These are phyloP conservation scores for Hymenoscyphus occultus DNA, from an alignment of 2,329 filamentous ascomycete species.

Conservation along the genomic window DNA sequence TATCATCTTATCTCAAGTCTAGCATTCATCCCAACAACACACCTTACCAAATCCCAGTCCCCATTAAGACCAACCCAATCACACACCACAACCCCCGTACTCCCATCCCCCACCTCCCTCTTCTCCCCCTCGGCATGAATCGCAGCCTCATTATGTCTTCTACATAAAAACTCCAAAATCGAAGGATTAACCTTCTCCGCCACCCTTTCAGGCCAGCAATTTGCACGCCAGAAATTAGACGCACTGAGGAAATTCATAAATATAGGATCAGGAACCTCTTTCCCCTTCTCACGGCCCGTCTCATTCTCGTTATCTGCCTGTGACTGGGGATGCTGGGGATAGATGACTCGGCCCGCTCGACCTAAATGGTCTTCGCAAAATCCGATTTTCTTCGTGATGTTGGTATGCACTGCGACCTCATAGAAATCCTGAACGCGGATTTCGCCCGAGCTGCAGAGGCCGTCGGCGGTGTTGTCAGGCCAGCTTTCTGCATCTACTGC, in stretches of 20 bases:
- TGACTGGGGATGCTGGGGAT: constrained; percentile 38
- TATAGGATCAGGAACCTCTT: constrained; percentile 51
- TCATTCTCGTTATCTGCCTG: constrained; percentile 36
- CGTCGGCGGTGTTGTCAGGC: constrained; percentile 86
- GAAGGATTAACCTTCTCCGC: constrained; percentile 84
- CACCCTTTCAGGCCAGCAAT: constrained; percentile 91
- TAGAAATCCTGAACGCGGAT: constrained; percentile 94
- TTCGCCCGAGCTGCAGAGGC: constrained; percentile 64
- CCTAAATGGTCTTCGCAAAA: constrained; percentile 73
- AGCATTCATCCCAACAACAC: constrained; percentile 89
- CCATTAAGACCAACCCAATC: constrained; percentile 88
- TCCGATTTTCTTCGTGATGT: constrained; percentile 77
- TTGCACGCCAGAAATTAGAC: constrained; percentile 89
- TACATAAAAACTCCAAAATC: constrained; percentile 60
- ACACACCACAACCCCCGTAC: constrained; percentile 84
- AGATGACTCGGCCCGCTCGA: constrained; percentile 58
- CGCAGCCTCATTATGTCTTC: constrained; percentile 46
- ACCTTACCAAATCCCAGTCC: constrained; percentile 86
- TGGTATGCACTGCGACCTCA: constrained; percentile 71
- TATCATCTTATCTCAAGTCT: constrained; percentile 49
- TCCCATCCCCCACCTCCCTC: constrained; percentile 60
- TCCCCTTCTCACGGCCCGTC: constrained; percentile 13
- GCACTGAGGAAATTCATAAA: constrained; percentile 89
- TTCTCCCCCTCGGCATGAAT: constrained; percentile 29
- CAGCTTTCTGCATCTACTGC: constrained; percentile 65